Conservation (phyloP, 2,329 filamentous ascomycete genomes). For the Bimuria novae-zelandiae region DNA sequence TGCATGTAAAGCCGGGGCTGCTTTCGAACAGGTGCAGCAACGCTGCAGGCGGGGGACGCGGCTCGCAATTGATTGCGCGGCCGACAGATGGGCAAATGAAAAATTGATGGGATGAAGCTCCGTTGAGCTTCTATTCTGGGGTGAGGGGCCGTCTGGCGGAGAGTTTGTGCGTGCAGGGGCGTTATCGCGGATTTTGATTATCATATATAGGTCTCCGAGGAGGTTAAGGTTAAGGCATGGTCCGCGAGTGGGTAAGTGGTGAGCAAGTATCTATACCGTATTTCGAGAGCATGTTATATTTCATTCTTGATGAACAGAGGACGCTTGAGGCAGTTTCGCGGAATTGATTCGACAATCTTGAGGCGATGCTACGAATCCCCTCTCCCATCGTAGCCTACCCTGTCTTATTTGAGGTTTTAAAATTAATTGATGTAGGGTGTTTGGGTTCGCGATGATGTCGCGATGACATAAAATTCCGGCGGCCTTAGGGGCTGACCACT, state of each 20-base stretch:
- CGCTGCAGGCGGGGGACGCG: constrained; percentile 4
- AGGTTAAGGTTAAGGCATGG: constrained; percentile 19
- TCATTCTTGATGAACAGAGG: too few relatives aligned
- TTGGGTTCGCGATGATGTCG: too few relatives aligned
- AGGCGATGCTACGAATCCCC: too few relatives aligned
- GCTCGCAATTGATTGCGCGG: constrained; percentile 22
- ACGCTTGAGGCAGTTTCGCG: too few relatives aligned
- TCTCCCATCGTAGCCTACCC: too few relatives aligned
- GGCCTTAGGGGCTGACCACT: too few relatives aligned
- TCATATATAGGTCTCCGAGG: constrained; percentile 28
- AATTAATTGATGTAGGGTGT: too few relatives aligned
- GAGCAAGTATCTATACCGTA: constrained; percentile 18
- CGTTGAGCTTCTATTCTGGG: constrained; percentile 27
- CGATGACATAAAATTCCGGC: too few relatives aligned
- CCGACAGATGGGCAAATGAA: constrained; percentile 15
- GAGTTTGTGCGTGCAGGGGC: constrained; percentile 16
- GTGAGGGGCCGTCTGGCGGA: constrained; percentile 10
- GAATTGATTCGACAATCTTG: too few relatives aligned
- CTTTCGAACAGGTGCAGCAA: constrained; percentile 27
- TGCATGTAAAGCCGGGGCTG: constrained; percentile 26
- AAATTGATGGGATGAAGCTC: constrained; percentile 12
- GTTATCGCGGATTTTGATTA: constrained; percentile 27
- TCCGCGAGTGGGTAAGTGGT: constrained; percentile 10
- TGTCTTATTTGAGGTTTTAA: too few relatives aligned
- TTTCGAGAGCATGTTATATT: constrained; percentile 7